Conservation (phyloP, 2,329 filamentous ascomycete genomes). For the Boeremia lycopersici region DNA sequence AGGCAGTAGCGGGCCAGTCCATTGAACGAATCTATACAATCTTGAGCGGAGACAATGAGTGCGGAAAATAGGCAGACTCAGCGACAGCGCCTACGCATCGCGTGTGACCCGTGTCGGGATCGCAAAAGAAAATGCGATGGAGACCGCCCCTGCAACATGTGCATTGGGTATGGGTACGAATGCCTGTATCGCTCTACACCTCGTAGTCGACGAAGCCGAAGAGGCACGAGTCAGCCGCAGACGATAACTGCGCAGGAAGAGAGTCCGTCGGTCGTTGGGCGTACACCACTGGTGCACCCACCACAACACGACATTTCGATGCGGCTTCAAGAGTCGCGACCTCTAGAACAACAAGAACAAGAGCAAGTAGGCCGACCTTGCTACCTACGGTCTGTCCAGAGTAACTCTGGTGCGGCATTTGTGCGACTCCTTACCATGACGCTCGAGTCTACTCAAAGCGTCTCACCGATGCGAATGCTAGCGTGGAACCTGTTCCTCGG, state of each 20-base stretch:
- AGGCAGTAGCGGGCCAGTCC: no score
- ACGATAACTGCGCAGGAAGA: neutral
- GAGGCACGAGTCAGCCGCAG: neutral
- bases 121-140: slow-evolving; percentile 9
- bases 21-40: no score
- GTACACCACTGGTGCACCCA: neutral
- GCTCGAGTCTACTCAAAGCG: neutral
- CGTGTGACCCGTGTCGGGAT: slow-evolving; percentile 5
- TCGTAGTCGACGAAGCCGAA: slow-evolving; percentile 1
- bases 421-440: slow-evolving; percentile 1
- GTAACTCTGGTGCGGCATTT: slow-evolving; percentile 6
- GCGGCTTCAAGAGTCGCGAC: neutral
- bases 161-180: slow-evolving; percentile 7
- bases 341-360: neutral
- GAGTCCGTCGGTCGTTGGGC: neutral
- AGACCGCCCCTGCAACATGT: slow-evolving; percentile 2
- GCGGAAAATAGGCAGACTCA: neutral
- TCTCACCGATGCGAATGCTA: slow-evolving; percentile 6
- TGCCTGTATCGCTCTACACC: slow-evolving; percentile 2
- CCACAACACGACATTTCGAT: neutral
- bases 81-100: slow-evolving; percentile 3
- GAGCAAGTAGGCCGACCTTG: neutral
- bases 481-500: slow-evolving; percentile 7
- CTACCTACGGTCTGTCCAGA: neutral
- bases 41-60: neutral